A percentile compares a stretch with the other conserved stretches of the same genome.
These are phyloP conservation scores for Penicillium dipodomyicola DNA, from an alignment of 495 filamentous ascomycete genomes.

Conservation along the genomic window DNA sequence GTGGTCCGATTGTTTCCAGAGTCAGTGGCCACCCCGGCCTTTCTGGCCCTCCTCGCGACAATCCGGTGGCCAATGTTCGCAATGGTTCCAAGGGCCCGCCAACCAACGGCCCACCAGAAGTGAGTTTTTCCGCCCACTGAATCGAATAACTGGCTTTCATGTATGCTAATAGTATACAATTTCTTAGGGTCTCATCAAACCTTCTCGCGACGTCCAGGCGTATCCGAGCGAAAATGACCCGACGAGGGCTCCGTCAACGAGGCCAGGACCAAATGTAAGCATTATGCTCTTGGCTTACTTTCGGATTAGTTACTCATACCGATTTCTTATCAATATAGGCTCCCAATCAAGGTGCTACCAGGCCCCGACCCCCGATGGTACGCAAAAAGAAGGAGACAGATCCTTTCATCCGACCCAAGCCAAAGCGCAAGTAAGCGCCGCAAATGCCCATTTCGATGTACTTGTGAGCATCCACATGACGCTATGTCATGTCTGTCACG, in stretches of 20 bases:
- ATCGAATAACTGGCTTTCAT: constrained; percentile 6
- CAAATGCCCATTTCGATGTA: neutral
- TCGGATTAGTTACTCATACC: constrained; percentile 14
- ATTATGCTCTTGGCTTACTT: constrained; percentile 4
- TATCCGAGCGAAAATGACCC: constrained; percentile 23
- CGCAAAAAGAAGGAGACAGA: constrained; percentile 50
- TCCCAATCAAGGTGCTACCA: constrained; percentile 12
- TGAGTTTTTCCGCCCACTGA: constrained; percentile 22
- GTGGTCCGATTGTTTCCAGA: neutral
- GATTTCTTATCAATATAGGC: constrained; percentile 12
- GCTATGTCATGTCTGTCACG: neutral
- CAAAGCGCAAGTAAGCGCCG: constrained; percentile 27
- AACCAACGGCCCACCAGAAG: constrained; percentile 26
- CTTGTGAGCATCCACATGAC: neutral
- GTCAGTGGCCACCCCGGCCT: constrained; percentile 5
- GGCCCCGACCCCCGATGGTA: constrained; percentile 35
- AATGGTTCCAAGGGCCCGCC: constrained; percentile 9
- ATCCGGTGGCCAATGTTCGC: constrained; percentile 10
- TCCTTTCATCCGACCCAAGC: constrained; percentile 54
- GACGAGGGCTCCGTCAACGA: constrained; percentile 13
- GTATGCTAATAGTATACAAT: constrained; percentile 2
- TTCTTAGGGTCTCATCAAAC: constrained; percentile 37
- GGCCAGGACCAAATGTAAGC: constrained; percentile 25
- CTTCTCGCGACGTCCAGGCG: constrained; percentile 39
- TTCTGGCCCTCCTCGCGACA: neutral